Conservation (phyloP, 2,329 filamentous ascomycete species). For the Ramularia endophylla region DNA sequence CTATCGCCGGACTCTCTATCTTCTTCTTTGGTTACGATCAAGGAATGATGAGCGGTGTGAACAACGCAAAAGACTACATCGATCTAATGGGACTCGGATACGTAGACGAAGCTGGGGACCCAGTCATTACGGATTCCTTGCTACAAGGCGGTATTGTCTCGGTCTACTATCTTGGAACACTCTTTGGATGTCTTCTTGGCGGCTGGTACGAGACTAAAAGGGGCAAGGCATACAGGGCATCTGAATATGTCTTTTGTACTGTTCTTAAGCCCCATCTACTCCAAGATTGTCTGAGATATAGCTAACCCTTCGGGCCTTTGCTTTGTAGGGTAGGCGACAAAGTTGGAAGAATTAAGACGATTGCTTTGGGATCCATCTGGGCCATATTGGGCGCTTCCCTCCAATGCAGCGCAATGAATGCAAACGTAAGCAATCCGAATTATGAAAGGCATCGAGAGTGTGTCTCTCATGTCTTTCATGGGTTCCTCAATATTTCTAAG, state of each 20-base stretch:
- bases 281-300: too few species aligned
- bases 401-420: too few species aligned
- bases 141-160: constrained; percentile 58
- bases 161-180: constrained; percentile 55
- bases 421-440: too few species aligned
- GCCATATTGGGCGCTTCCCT: constrained; percentile 49
- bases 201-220: too few species aligned
- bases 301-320: too few species aligned
- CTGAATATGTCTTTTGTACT: too few species aligned
- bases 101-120: constrained; percentile 35
- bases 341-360: constrained; percentile 57
- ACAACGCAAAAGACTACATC: constrained; percentile 59
- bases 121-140: constrained; percentile 53
- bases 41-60: constrained; percentile 56
- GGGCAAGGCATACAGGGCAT: too few species aligned
- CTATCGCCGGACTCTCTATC: constrained; percentile 57
- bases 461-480: too few species aligned
- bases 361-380: constrained; percentile 50
- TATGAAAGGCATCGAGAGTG: too few species aligned
- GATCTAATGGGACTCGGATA: constrained; percentile 61
- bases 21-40: constrained; percentile 53
- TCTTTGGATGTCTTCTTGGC: constrained; percentile 57
- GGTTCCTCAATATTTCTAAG: too few species aligned
- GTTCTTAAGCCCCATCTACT: too few species aligned
- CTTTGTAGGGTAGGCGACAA: constrained; percentile 57